phyloP scores from a whole-genome alignment of 1,284 basidiomycete genomes.

The Naganishia sp. region DNA sequence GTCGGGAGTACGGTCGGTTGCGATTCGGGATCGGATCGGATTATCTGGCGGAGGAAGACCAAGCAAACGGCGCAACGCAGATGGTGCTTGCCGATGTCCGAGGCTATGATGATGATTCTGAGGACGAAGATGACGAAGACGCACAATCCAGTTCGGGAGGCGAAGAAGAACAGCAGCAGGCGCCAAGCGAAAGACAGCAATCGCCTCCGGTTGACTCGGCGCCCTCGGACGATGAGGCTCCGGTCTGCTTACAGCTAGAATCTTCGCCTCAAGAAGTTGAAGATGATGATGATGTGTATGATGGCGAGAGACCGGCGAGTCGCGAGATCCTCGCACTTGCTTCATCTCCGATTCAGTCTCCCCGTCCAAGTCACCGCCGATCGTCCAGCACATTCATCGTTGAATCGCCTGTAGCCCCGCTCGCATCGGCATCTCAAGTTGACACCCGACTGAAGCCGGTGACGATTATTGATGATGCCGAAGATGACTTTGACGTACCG shows the following conservation, averaged over 20 bases:
- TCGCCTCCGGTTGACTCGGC: neutral
- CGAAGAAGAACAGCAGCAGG: neutral
- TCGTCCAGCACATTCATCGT: neutral
- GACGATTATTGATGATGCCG: neutral
- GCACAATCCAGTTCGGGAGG: slow-evolving; percentile 4
- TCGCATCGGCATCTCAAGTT: slow-evolving; percentile 1
- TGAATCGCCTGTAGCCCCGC: neutral
- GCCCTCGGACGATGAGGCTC: neutral
- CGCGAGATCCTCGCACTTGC: slow-evolving; percentile 3
- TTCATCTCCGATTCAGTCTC: slow-evolving; percentile 1
- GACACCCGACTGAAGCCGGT: neutral
- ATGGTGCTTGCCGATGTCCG: slow-evolving; percentile 25
- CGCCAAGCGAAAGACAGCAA: neutral
- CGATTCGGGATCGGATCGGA: slow-evolving; percentile 36
- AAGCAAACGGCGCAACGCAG: slow-evolving; percentile 7
- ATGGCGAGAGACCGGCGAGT: neutral
- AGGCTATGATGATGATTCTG: neutral
- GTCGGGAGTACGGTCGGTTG: slow-evolving; percentile 42
- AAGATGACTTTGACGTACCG: slow-evolving; percentile 20
- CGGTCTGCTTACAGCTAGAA: neutral
- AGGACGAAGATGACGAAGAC: slow-evolving; percentile 15
- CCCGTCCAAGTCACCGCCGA: neutral
- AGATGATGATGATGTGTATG: slow-evolving; percentile 2
- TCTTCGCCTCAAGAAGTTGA: neutral
- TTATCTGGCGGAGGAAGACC: slow-evolving; percentile 20